Evolutionary conservation across 257 asterid genomes (phyloP), one percentile per base, ranked within the genome.

Genomic region (Leptodermis oblonga): DNA sequence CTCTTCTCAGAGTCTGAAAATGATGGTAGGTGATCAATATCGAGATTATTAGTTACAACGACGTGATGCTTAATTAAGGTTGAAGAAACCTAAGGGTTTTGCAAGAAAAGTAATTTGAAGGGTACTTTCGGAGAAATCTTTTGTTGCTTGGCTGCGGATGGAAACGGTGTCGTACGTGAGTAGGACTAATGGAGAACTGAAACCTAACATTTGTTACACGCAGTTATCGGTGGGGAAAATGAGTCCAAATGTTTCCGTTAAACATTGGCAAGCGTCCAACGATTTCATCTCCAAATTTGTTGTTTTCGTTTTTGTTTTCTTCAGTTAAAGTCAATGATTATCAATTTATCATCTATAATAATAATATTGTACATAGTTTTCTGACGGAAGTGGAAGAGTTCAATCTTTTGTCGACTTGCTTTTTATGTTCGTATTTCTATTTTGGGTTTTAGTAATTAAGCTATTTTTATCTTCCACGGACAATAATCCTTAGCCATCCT

Each of bases 141-240:
- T 65, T n/a, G 70, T 30, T 67, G 71, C 49, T 15, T 51, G 49
- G 48, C 62, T 67, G 12, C 48, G 5, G 7, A 8, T 11, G 31
- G 60, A 66, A n/a, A 66, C 28, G 31, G 23, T 14, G 55, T 34
- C 28, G 25, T 48, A 49, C 70, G 7, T 45, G 42, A 65, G 10
- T 12, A 28, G 41, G 52, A 39, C 55, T 1, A 42, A 30, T 58
- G 23, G 18, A 53, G 51, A 30, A 52, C 26, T 5, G 72, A 20
- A 33, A 37, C 52, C 52, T 68, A 52, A 68, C 64, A 39, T 53
- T 68, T 67, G 59, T 67, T 20, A 22, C 41, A 67, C 41, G 64
- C 53, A 36, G 4, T 36, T 22, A 5, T 14, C 15, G 33, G 45
- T 52, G n/a, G 13, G 14, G 15, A 22, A 34, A 33, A 52, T 14